Conservation (phyloP, 306 rosid genomes). For the Acacia acuminata region DNA sequence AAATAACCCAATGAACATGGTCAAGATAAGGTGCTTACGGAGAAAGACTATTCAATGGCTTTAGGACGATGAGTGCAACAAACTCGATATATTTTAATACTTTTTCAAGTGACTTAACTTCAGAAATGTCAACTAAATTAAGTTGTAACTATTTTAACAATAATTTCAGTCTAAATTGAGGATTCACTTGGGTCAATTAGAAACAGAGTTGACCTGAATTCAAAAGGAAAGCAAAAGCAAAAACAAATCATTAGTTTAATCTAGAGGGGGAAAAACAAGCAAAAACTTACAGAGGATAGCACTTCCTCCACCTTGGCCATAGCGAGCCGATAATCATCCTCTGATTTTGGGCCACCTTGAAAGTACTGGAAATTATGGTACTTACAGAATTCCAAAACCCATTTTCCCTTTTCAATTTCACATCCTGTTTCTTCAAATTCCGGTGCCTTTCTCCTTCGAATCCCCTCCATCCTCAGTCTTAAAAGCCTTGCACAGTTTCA, state of each 20-base stretch:
- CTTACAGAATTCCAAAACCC: constrained; percentile 74
- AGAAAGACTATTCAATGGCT: background rate
- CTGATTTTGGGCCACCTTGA: constrained; percentile 49
- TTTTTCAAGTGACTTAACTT: background rate
- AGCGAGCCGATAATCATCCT: constrained; percentile 61
- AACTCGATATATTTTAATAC: background rate
- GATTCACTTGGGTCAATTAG: background rate
- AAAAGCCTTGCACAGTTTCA: constrained; percentile 66
- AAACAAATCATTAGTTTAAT: background rate
- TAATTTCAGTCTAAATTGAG: background rate
- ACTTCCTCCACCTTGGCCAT: constrained; percentile 71
- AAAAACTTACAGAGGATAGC: constrained; percentile 62
- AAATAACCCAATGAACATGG: background rate
- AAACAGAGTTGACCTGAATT: background rate
- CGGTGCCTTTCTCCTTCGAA: constrained; percentile 43
- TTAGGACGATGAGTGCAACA: background rate
- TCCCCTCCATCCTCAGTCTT: constrained; percentile 64
- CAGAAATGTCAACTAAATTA: background rate
- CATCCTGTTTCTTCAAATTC: constrained; percentile 46
- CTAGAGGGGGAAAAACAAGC: background rate
- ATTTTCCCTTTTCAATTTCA: constrained; percentile 40
- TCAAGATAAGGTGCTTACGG: background rate
- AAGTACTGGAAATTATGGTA: constrained; percentile 49
- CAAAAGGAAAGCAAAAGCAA: background rate
- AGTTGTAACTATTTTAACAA: background rate